These are phyloP conservation scores for Mycena venus DNA, from an alignment of 768 basidiomycete genomes.

Conservation along the genomic window DNA sequence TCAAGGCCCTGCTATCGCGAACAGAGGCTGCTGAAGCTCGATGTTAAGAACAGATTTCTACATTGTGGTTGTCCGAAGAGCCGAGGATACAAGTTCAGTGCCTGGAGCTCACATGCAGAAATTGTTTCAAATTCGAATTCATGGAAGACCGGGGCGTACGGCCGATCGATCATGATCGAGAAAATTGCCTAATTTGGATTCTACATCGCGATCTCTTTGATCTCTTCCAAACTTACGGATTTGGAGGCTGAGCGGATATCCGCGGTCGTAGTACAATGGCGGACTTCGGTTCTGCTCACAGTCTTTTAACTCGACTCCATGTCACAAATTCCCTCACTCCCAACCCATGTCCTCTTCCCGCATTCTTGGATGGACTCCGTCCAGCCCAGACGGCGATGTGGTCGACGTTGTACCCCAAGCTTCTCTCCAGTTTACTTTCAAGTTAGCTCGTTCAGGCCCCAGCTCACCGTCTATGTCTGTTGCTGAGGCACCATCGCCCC, in stretches of 20 bases:
- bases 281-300: constrained; percentile 1
- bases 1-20: no score
- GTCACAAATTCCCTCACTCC: neutral
- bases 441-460: neutral
- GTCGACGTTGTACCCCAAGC: constrained; percentile 8
- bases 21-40: no score
- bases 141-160: neutral
- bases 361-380: constrained; percentile 22
- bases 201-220: neutral
- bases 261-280: neutral
- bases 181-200: neutral
- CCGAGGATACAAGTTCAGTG: no score
- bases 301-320: neutral
- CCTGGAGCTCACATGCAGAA: no score
- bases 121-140: neutral
- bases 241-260: neutral
- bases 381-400: constrained; percentile 16
- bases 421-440: constrained; percentile 12
- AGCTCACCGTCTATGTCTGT: neutral
- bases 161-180: constrained; percentile 9
- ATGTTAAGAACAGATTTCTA: no score
- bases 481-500: neutral
- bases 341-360: constrained; percentile 14
- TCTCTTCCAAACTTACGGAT: neutral
- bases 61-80: no score